A percentile compares a stretch with the other conserved stretches of the same genome.
Conservation (phyloP, 306 rosid genomes). For the Citrullus mucosospermus region DNA sequence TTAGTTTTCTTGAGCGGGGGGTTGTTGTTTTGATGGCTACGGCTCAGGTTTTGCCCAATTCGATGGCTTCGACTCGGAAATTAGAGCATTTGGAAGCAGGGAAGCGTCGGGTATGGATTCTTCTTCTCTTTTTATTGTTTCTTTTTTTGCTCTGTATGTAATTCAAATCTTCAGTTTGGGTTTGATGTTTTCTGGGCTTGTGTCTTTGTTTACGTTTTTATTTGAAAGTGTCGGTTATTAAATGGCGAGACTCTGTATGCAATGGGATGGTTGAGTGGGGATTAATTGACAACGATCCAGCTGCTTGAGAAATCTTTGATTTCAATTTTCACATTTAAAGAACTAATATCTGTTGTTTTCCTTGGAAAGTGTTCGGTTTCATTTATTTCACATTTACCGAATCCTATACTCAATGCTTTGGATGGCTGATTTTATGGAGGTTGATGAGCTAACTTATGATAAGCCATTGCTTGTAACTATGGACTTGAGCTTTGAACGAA, state of each 20-base stretch:
- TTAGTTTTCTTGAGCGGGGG: constrained; percentile 14
- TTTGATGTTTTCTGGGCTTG: background rate
- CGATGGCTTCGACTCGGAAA: constrained; percentile 54
- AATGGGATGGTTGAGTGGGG: background rate
- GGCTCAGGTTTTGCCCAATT: constrained; percentile 75
- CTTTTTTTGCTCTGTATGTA: background rate
- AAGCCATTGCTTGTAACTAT: background rate
- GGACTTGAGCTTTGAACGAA: background rate
- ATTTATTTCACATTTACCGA: background rate
- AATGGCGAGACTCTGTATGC: background rate
- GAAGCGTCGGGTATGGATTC: constrained; percentile 66
- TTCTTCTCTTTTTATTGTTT: background rate
- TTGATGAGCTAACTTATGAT: background rate
- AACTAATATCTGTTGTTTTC: background rate
- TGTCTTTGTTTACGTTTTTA: background rate
- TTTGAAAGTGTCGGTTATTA: background rate
- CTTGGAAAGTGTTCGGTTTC: background rate
- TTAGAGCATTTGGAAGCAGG: constrained; percentile 93
- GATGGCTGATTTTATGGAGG: background rate
- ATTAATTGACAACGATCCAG: background rate
- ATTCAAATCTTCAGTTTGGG: background rate
- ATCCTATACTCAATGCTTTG: background rate
- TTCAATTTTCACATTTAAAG: background rate
- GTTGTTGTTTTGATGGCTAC: constrained; percentile 54
- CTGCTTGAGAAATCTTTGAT: background rate